A percentile compares a stretch with the other conserved stretches of the same genome.
phyloP scores from a whole-genome alignment of 129 eudicot species.

The Chrysanthemum lavandulifolium region DNA sequence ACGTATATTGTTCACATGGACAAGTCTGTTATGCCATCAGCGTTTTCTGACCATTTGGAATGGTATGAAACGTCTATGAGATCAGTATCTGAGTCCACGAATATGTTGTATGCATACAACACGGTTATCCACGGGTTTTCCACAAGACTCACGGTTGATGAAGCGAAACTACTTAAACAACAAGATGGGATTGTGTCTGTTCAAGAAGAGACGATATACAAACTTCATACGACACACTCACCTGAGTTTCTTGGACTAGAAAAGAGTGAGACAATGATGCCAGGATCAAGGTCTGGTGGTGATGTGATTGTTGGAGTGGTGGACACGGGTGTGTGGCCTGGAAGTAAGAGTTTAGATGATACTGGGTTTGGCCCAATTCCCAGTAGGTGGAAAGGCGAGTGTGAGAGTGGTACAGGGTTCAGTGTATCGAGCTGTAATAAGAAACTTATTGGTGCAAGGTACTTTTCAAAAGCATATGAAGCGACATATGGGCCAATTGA shows the following conservation, averaged over 20 bases:
- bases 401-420: conserved; percentile 47
- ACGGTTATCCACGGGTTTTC: conserved; percentile 66
- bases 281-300: conserved; percentile 28
- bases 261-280: conserved; percentile 23
- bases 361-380: conserved; percentile 59
- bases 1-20: conserved; percentile 75
- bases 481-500: conserved; percentile 58
- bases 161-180: conserved; percentile 42
- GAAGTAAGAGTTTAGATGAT: conserved; percentile 47
- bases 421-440: conserved; percentile 48
- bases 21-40: conserved; percentile 57
- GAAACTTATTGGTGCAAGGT: conserved; percentile 69
- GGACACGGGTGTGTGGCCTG: conserved; percentile 88
- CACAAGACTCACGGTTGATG: conserved; percentile 43
- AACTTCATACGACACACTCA: conserved; percentile 68
- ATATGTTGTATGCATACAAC: conserved; percentile 58
- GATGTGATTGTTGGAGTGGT: conserved; percentile 67
- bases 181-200: conserved; percentile 51
- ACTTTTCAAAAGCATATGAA: conserved; percentile 60
- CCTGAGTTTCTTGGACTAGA: conserved; percentile 67
- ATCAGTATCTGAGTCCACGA: conserved; percentile 42
- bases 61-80: conserved; percentile 65
- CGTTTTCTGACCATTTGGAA: conserved; percentile 46
- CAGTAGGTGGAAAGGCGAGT: conserved; percentile 60
- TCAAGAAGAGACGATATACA: conserved; percentile 47